phyloP scores from a whole-genome alignment of 306 rosid species.

The Trifolium repens region DNA sequence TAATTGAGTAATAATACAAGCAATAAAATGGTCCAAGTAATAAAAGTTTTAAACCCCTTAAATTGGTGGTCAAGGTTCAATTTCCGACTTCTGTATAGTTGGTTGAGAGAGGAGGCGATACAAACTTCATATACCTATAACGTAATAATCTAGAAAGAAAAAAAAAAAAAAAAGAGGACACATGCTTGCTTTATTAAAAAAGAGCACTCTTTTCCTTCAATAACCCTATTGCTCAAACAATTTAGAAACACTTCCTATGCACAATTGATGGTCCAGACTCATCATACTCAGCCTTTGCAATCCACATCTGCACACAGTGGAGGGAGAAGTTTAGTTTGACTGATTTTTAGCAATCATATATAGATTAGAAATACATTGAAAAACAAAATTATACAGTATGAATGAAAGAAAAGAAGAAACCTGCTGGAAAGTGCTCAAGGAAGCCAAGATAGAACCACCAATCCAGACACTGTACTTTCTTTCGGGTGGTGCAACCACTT shows the following conservation, averaged over 20 bases:
- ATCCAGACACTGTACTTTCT: constrained; percentile 68
- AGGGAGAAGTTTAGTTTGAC: not conserved
- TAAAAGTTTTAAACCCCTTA: too few species aligned
- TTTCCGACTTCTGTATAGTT: too few species aligned
- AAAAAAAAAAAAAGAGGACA: too few species aligned
- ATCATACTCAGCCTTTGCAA: constrained; percentile 60
- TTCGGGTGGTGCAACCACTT: constrained; percentile 66
- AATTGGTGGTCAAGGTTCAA: too few species aligned
- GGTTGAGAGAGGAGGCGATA: too few species aligned
- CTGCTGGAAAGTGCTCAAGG: constrained; percentile 61
- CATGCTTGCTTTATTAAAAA: not conserved
- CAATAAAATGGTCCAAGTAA: too few species aligned
- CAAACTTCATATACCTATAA: too few species aligned
- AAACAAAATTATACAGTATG: not conserved
- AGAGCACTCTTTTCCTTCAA: constrained; percentile 42
- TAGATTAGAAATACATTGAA: not conserved
- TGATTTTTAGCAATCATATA: constrained; percentile 14
- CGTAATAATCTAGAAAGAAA: too few species aligned
- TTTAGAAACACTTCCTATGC: constrained; percentile 61
- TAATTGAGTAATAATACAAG: constrained; percentile 30
- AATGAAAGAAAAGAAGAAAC: constrained; percentile 35
- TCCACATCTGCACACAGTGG: constrained; percentile 54
- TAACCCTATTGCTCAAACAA: constrained; percentile 46
- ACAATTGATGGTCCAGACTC: constrained; percentile 63
- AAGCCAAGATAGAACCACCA: constrained; percentile 64